Evolutionary conservation across 192 early-diverging fungal genomes (phyloP), one percentile per base, ranked within the genome.

Genomic region (Coemansia sp.): DNA sequence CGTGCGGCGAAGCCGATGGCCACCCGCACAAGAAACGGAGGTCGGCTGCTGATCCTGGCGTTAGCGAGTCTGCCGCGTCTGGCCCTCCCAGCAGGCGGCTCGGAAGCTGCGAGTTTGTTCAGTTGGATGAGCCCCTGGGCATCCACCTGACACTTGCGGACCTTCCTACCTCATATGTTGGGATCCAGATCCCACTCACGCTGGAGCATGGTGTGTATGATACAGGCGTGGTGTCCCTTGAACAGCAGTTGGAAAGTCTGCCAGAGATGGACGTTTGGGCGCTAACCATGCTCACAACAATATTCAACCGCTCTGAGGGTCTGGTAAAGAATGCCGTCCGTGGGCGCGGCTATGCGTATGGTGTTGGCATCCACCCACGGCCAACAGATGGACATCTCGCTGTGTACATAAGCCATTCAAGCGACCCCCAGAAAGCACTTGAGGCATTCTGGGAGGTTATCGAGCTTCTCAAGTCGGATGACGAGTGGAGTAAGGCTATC

Each of bases 281-380:
- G 52, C 57, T 83, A 50, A 45, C 37, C 1, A 26, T 83, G 12
- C 69, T 95, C 19, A 85, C 88, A 18, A 89, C 88, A 52, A 72
- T 94, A 8, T 76, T 95, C 15, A 89, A 89, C 13, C 83, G 89
- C 42, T 83, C 86, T 32, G 94, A 93, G 56, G 94, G 94, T 3
- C 86, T 91, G n/a, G 67, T 95, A 5, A 94, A 92, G 70, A 91
- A 86, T n/a, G 86, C 89, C 0, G 89, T 95, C 11, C 85, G 94
- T 12, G 92, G 93, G 18, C 80, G 79, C 19, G 89, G 90, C 45
- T 90, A 89, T 61, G 93, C 93, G 0, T 95, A 95, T 65, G 92
- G 87, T 49, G 65, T 82, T 13, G 79, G 74, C 1, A 69, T 76
- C 18, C 79, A 82, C 62, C 58, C 71, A 1, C 63, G 52, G 1